phyloP scores from a whole-genome alignment of 306 rosid genomes.

The Betula pendula region DNA sequence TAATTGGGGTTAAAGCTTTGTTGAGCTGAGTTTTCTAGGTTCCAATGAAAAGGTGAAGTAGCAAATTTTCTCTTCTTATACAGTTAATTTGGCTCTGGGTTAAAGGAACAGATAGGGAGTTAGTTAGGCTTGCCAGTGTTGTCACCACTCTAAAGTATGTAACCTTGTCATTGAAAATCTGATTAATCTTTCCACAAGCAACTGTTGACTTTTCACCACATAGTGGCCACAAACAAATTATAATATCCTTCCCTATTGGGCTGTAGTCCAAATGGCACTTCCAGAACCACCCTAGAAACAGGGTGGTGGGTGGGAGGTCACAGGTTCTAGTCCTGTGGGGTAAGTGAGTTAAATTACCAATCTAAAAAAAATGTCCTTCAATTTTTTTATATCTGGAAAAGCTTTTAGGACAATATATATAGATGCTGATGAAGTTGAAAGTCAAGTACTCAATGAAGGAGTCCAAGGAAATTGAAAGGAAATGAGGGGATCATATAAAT shows the following conservation, averaged over 20 bases:
- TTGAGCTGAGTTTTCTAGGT: not conserved
- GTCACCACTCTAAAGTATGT: not conserved
- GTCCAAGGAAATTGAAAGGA: not conserved
- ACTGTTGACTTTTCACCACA: not conserved
- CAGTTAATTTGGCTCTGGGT: not conserved
- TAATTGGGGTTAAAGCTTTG: not conserved
- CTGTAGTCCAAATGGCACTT: not conserved
- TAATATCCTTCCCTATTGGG: not conserved
- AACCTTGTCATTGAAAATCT: not conserved
- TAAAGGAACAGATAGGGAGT: not conserved
- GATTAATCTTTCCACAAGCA: not conserved
- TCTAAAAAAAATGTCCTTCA: too few relatives aligned
- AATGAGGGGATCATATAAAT: too few relatives aligned
- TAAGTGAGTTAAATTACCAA: constrained; percentile 1
- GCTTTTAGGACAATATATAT: too few relatives aligned
- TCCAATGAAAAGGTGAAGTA: not conserved
- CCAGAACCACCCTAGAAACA: not conserved
- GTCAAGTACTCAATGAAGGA: too few relatives aligned
- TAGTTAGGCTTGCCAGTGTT: not conserved
- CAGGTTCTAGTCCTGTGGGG: not conserved
- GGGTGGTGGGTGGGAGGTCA: not conserved
- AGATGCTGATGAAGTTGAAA: too few relatives aligned
- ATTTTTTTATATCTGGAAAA: too few relatives aligned
- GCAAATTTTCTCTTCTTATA: too few relatives aligned
- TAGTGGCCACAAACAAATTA: too few relatives aligned